Percentiles rank a stretch among this genome's conserved stretches.
These are phyloP conservation scores for Trichoderma koningii DNA, from an alignment of 2,329 filamentous ascomycete genomes.

Conservation along the genomic window DNA sequence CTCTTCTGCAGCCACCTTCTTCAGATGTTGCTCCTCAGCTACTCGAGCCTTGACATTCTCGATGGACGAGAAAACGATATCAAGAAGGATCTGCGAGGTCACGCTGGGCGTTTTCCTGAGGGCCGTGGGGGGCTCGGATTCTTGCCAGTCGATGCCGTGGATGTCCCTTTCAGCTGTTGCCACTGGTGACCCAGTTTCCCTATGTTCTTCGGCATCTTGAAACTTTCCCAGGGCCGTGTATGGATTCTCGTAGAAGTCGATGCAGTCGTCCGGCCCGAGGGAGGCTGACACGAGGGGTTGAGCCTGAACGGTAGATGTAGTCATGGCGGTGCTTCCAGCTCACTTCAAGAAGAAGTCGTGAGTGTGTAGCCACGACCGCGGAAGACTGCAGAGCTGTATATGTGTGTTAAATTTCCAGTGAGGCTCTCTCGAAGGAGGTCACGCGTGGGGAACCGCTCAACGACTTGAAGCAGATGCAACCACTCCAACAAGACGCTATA, in stretches of 20 bases:
- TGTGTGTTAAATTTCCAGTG: too few relatives aligned
- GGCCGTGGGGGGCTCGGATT: slow-evolving; percentile 50
- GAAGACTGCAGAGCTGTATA: background rate
- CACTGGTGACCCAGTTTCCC: slow-evolving; percentile 31
- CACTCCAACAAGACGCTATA: slow-evolving; percentile 6
- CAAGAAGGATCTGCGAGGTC: slow-evolving; percentile 45
- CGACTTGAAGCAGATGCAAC: background rate
- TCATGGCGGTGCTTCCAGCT: background rate
- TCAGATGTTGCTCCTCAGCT: slow-evolving; percentile 36
- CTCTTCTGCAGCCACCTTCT: slow-evolving; percentile 37
- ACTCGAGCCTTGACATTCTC: slow-evolving; percentile 47
- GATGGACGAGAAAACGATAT: slow-evolving; percentile 49
- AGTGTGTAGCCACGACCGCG: background rate
- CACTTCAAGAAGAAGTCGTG: background rate
- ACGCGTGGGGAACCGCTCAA: background rate
- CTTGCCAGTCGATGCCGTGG: slow-evolving; percentile 47
- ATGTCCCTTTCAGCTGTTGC: slow-evolving; percentile 33
- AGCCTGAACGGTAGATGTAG: slow-evolving; percentile 14
- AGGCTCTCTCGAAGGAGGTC: background rate
- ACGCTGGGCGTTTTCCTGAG: slow-evolving; percentile 44
- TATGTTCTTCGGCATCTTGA: slow-evolving; percentile 34
- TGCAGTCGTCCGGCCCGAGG: slow-evolving; percentile 38
- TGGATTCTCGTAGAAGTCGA: slow-evolving; percentile 37
- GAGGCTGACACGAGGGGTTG: slow-evolving; percentile 35
- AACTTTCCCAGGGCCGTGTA: slow-evolving; percentile 34